Evolutionary conservation across 129 eudicot species (phyloP).

Genomic region (Arctium minus): DNA sequence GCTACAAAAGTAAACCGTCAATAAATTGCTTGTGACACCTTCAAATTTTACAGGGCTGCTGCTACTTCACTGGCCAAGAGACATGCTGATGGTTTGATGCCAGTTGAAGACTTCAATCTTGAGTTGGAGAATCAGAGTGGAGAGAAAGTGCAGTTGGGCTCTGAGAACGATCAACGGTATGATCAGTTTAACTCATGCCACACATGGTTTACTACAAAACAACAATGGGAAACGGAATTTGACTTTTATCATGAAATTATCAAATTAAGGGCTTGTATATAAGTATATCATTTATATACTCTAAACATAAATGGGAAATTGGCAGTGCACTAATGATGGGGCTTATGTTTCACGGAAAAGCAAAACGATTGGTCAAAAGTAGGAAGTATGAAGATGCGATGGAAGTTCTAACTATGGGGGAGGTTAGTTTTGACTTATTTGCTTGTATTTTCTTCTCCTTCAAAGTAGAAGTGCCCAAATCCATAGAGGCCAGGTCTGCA

Average conservation of each 20-base stretch:
- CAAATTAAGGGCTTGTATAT: background rate
- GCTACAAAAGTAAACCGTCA: background rate
- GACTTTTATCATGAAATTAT: background rate
- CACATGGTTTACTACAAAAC: background rate
- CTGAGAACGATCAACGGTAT: slow-evolving; percentile 90
- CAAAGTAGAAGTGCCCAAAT: background rate
- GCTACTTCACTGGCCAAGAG: slow-evolving; percentile 74
- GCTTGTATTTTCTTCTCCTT: background rate
- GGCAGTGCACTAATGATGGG: slow-evolving; percentile 97
- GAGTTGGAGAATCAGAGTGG: slow-evolving; percentile 97
- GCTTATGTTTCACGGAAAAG: slow-evolving; percentile 88
- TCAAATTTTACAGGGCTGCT: slow-evolving; percentile 59
- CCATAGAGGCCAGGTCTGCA: no score
- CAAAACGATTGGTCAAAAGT: slow-evolving; percentile 51
- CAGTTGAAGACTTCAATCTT: slow-evolving; percentile 78
- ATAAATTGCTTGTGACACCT: background rate
- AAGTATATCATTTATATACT: background rate
- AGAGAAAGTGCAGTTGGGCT: slow-evolving; percentile 70
- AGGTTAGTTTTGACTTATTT: slow-evolving; percentile 45
- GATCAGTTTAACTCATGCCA: background rate
- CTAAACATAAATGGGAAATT: slow-evolving; percentile 14
- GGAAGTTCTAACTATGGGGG: slow-evolving; percentile 91
- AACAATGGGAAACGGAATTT: background rate
- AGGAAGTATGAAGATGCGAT: slow-evolving; percentile 67
- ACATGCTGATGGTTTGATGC: slow-evolving; percentile 86